Percentiles rank a stretch among this genome's conserved stretches.
Conservation (phyloP, 306 rosid species). For the Rubus idaeus region DNA sequence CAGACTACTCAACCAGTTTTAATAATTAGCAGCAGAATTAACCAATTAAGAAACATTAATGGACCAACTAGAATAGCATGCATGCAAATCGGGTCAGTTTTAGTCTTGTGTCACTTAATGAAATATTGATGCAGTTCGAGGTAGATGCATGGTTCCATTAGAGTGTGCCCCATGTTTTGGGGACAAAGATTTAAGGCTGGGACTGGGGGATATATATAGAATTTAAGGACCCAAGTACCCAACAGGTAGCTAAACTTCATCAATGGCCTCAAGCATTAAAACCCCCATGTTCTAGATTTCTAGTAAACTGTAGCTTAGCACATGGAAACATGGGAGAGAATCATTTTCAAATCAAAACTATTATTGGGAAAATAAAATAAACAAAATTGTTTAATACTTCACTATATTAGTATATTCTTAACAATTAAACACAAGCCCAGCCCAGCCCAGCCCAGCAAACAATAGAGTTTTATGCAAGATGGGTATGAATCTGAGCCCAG, state of each 20-base stretch:
- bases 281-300: slow-evolving; percentile 25
- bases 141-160: not conserved
- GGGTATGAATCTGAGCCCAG: not conserved
- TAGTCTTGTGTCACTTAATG: not conserved
- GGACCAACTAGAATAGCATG: not conserved
- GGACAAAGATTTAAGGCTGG: not conserved
- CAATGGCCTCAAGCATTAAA: slow-evolving; percentile 28
- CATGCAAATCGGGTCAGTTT: not conserved
- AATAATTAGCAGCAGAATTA: slow-evolving; percentile 4
- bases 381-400: not conserved
- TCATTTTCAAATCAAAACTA: not conserved
- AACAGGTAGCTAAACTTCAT: slow-evolving; percentile 9
- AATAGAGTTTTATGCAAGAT: not conserved
- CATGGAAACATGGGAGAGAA: slow-evolving; percentile 4
- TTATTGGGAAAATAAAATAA: not conserved
- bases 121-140: not conserved
- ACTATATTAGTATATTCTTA: not conserved
- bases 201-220: not conserved
- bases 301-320: not conserved
- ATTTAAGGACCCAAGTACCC: slow-evolving; percentile 7
- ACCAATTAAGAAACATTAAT: not conserved
- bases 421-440: too few relatives aligned
- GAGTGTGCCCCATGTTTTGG: not conserved
- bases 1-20: not conserved
- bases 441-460: not conserved